Evolutionary conservation across 1,139 yeast species (phyloP).

Genomic region (Groenewaldozyma sp.): DNA sequence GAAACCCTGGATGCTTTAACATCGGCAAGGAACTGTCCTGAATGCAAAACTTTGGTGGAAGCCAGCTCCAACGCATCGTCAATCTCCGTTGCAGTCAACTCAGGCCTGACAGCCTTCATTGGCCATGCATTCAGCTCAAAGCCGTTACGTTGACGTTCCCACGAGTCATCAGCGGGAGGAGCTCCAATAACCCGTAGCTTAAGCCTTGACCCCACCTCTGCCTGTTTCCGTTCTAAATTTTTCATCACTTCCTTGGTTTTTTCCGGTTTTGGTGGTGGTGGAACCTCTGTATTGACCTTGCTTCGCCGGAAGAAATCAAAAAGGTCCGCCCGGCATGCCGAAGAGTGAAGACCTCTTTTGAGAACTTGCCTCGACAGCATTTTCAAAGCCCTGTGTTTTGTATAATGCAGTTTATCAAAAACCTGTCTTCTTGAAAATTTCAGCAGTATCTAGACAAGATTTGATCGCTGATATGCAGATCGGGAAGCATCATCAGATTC

Average conservation of each 20-base stretch:
- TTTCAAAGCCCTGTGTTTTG: too few relatives aligned
- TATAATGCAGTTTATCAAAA: too few relatives aligned
- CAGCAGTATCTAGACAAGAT: too few relatives aligned
- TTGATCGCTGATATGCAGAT: too few relatives aligned
- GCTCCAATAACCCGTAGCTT: conserved; percentile 23
- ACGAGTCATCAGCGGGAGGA: conserved; percentile 18
- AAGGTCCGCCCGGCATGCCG: conserved; percentile 9
- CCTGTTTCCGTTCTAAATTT: conserved; percentile 14
- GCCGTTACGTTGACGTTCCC: conserved; percentile 18
- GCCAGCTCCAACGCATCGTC: conserved; percentile 13
- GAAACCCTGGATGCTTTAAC: not conserved
- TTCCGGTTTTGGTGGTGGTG: conserved; percentile 9
- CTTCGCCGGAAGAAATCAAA: conserved; percentile 18
- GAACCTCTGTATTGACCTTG: conserved; percentile 13
- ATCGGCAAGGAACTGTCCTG: too few relatives aligned
- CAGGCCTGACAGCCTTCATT: conserved; percentile 17
- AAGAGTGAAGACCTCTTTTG: conserved; percentile 6
- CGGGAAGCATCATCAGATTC: too few relatives aligned
- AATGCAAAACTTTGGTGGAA: conserved; percentile 3
- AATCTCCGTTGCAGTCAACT: conserved; percentile 16
- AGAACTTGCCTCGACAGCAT: too few relatives aligned
- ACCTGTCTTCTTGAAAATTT: too few relatives aligned
- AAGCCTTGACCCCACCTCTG: conserved; percentile 11
- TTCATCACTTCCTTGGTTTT: conserved; percentile 21
- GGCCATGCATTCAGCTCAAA: conserved; percentile 27